Percentiles rank a stretch among this genome's conserved stretches.
Evolutionary conservation across 768 basidiomycete genomes (phyloP).

Genomic region (Chalciporus chontae): DNA sequence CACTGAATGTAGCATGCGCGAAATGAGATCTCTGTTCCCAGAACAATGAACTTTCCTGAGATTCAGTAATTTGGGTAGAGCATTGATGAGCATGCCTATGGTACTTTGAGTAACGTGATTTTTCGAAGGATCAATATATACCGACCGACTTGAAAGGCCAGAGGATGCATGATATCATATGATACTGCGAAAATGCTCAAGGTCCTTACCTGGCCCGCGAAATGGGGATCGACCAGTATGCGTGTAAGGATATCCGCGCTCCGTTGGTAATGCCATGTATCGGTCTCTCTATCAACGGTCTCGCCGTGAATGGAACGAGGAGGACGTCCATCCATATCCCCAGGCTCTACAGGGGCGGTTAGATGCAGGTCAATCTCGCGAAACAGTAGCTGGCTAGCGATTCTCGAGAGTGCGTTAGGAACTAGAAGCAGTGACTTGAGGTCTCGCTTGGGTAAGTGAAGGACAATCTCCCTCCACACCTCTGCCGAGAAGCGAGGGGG

Average conservation of each 20-base stretch:
- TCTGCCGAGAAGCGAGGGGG: slow-evolving; percentile 60
- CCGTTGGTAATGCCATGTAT: slow-evolving; percentile 51
- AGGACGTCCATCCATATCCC: slow-evolving; percentile 10
- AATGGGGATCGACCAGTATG: slow-evolving; percentile 56
- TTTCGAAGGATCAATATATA: neutral
- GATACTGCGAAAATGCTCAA: slow-evolving; percentile 56
- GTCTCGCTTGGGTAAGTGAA: slow-evolving; percentile 59
- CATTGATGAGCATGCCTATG: slow-evolving; percentile 65
- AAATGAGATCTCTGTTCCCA: slow-evolving; percentile 52
- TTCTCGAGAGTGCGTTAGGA: slow-evolving; percentile 62
- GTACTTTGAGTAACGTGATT: neutral
- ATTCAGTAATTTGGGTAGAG: slow-evolving; percentile 58
- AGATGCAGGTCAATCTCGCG: slow-evolving; percentile 63
- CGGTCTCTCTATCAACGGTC: slow-evolving; percentile 31
- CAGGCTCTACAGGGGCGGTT: slow-evolving; percentile 33
- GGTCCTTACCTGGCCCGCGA: slow-evolving; percentile 55
- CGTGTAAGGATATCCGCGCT: slow-evolving; percentile 70
- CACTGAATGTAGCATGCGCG: slow-evolving; percentile 49
- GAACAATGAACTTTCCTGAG: slow-evolving; percentile 59
- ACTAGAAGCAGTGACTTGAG: slow-evolving; percentile 62
- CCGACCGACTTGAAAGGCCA: slow-evolving; percentile 65
- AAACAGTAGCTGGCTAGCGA: slow-evolving; percentile 67
- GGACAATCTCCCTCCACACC: slow-evolving; percentile 69
- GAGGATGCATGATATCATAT: slow-evolving; percentile 44
- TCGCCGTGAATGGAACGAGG: slow-evolving; percentile 11